A percentile compares a stretch with the other conserved stretches of the same genome.
Evolutionary conservation across 192 early-diverging fungal species (phyloP).

Genomic region (Endogone sp.): DNA sequence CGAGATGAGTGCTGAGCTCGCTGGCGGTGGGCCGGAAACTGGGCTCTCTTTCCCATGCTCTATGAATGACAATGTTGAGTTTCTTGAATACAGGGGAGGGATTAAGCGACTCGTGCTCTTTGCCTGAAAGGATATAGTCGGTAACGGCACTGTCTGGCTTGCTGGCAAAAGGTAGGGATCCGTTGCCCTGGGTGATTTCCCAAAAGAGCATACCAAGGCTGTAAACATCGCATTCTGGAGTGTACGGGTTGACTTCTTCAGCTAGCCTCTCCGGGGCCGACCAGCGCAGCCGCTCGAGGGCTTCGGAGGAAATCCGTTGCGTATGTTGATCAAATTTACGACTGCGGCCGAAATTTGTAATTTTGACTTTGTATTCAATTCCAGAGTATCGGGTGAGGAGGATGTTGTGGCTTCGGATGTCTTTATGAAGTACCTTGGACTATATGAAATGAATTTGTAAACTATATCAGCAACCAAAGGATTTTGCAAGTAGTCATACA

Average conservation of each 20-base stretch:
- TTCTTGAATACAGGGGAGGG: too few species aligned
- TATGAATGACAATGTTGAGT: too few species aligned
- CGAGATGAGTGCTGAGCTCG: too few species aligned
- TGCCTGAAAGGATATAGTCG: too few species aligned
- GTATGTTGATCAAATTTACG: conserved; percentile 2
- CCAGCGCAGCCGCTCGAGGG: conserved; percentile 22
- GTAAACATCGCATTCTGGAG: conserved; percentile 14
- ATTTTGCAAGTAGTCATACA: too few species aligned
- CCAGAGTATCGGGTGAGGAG: background rate
- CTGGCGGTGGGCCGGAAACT: too few species aligned
- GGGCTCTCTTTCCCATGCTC: too few species aligned
- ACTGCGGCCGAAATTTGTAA: conserved; percentile 15
- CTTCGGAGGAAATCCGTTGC: conserved; percentile 1
- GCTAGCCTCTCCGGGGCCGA: conserved; percentile 14
- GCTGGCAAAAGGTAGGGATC: too few species aligned
- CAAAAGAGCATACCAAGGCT: conserved; percentile 19
- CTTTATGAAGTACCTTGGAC: conserved; percentile 11
- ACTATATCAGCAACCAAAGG: too few species aligned
- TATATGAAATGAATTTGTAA: too few species aligned
- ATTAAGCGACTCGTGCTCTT: too few species aligned
- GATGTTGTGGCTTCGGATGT: conserved; percentile 14
- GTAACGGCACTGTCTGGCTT: too few species aligned
- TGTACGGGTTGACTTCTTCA: conserved; percentile 11
- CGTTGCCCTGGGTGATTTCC: conserved; percentile 8
- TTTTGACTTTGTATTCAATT: conserved; percentile 10